Conservation (phyloP, 805 yeast species). For the Debaryomyces hansenii region DNA sequence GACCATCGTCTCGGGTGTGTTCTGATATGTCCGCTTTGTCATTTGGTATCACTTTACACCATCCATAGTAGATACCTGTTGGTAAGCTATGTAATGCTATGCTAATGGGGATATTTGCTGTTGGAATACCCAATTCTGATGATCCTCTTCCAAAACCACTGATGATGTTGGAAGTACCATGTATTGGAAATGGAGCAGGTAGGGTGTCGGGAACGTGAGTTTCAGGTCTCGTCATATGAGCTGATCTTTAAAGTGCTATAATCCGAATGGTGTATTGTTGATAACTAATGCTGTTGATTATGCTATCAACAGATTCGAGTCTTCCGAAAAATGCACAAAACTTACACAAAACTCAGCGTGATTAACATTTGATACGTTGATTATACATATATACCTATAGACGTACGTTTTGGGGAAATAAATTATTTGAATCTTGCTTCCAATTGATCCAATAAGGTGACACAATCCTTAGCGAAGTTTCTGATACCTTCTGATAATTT, state of each 20-base stretch:
- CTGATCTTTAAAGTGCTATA: no score
- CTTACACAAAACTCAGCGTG: not conserved
- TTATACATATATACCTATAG: not conserved
- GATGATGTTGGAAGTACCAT: conserved; percentile 48
- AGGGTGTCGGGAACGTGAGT: conserved; percentile 43
- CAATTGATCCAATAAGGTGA: conserved; percentile 68
- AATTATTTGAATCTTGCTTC: conserved; percentile 53
- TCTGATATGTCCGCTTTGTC: conserved; percentile 9
- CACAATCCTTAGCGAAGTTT: conserved; percentile 91
- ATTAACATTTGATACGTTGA: not conserved
- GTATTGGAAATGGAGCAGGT: conserved; percentile 53
- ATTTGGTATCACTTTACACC: conserved; percentile 40
- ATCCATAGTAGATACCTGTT: conserved; percentile 93
- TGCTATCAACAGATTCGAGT: no score
- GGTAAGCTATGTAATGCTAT: conserved; percentile 43
- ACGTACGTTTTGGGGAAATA: not conserved
- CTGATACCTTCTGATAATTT: conserved; percentile 98
- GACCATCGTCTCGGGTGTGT: conserved; percentile 23
- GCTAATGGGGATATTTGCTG: conserved; percentile 81
- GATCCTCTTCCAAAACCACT: conserved; percentile 97
- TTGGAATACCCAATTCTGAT: conserved; percentile 89
- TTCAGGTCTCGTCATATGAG: conserved; percentile 36
- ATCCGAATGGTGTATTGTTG: no score
- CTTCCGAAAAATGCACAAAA: not conserved
- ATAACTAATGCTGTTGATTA: no score